Conservation (phyloP, 257 asterid species). For the Lithospermum erythrorhizon region DNA sequence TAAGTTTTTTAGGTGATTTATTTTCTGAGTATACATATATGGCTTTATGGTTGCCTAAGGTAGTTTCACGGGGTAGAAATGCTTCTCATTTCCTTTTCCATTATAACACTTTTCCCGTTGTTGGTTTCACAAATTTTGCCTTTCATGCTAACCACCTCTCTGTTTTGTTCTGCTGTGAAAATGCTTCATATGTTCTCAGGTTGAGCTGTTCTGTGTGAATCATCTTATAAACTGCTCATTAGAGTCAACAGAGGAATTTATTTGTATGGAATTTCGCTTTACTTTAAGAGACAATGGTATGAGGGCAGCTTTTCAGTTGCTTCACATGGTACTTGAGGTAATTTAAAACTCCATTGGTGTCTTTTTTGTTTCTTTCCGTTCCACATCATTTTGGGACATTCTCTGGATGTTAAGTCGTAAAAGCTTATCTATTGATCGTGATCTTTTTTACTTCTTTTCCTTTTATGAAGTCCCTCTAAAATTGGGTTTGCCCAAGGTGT, state of each 20-base stretch:
- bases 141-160: neutral
- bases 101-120: neutral
- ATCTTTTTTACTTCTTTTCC: neutral
- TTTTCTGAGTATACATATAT: neutral
- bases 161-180: neutral
- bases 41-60: too few relatives aligned
- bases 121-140: neutral
- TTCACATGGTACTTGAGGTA: slow-evolving; percentile 99
- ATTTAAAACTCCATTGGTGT: neutral
- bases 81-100: neutral
- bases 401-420: slow-evolving; percentile 1
- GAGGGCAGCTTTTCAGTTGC: slow-evolving; percentile 99
- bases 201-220: slow-evolving; percentile 95
- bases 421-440: neutral
- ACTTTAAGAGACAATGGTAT: slow-evolving; percentile 90
- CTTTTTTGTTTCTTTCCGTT: slow-evolving; percentile 10
- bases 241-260: slow-evolving; percentile 98
- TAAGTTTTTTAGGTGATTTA: neutral
- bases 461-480: neutral
- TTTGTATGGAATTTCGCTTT: slow-evolving; percentile 97
- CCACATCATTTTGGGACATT: slow-evolving; percentile 1
- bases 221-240: slow-evolving; percentile 93
- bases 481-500: neutral
- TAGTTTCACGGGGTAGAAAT: neutral
- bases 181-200: slow-evolving; percentile 45